A percentile compares a stretch with the other conserved stretches of the same genome.
phyloP scores from a whole-genome alignment of 805 yeast species.

The Monosporozyma siamensis region DNA sequence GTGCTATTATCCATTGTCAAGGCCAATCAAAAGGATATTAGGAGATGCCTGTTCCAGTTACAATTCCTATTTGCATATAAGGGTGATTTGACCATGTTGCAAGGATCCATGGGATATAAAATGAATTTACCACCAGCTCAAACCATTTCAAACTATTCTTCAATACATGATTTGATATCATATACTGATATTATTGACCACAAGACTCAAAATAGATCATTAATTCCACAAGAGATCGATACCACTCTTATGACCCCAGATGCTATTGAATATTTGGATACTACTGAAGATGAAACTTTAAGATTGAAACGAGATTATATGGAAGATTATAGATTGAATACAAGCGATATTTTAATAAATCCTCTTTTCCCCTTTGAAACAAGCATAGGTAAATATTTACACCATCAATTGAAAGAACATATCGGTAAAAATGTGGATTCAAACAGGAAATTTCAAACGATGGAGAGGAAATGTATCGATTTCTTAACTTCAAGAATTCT shows the following conservation, averaged over 20 bases:
- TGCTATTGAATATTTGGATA: conserved; percentile 1
- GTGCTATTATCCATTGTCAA: conserved; percentile 26
- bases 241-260: conserved; percentile 15
- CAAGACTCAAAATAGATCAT: conserved; percentile 12
- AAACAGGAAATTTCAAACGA: conserved; percentile 1
- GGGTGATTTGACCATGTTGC: neutral
- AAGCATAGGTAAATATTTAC: conserved; percentile 10
- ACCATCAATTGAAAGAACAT: neutral
- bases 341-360: conserved; percentile 10
- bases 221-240: conserved; percentile 17
- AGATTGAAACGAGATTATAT: conserved; percentile 20
- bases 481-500: conserved; percentile 13
- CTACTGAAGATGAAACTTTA: conserved; percentile 15
- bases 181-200: conserved; percentile 13
- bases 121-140: neutral
- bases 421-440: neutral
- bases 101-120: neutral
- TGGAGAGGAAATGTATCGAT: conserved; percentile 8
- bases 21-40: conserved; percentile 33
- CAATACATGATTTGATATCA: conserved; percentile 16
- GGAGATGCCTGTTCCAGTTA: conserved; percentile 38
- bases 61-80: conserved; percentile 28
- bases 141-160: conserved; percentile 3
- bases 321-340: conserved; percentile 21
- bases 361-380: conserved; percentile 20